A percentile compares a stretch with the other conserved stretches of the same genome.
Conservation (phyloP, 371 early-diverging fungal species). For the Zychaea mexicana region DNA sequence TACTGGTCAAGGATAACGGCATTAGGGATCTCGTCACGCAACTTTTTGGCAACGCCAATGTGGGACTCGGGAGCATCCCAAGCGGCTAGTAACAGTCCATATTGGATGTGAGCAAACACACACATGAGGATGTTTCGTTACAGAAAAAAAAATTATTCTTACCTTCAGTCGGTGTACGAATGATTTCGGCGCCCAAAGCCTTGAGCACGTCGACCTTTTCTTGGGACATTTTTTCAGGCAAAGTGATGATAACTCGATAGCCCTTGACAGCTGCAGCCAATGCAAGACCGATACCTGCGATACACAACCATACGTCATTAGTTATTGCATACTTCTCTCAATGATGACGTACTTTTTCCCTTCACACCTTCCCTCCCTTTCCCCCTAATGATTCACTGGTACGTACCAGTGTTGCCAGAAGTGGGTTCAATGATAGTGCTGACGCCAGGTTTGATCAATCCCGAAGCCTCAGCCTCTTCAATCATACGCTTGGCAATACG, state of each 20-base stretch:
- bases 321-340: neutral
- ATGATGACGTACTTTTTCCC: neutral
- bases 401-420: conserved; percentile 91
- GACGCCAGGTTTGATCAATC: conserved; percentile 85
- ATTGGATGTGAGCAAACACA: neutral
- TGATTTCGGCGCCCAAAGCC: conserved; percentile 96
- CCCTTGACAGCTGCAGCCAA: conserved; percentile 96
- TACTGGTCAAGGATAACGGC: conserved; percentile 97
- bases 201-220: conserved; percentile 98
- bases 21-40: conserved; percentile 92
- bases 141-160: conserved; percentile 1
- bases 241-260: conserved; percentile 93
- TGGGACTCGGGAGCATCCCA: conserved; percentile 98
- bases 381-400: neutral
- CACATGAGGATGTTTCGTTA: neutral
- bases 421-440: conserved; percentile 95
- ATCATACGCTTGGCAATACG: conserved; percentile 96
- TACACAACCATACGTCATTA: neutral
- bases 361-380: neutral
- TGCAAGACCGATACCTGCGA: conserved; percentile 82
- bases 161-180: conserved; percentile 95
- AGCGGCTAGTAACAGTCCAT: conserved; percentile 62
- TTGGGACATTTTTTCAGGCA: conserved; percentile 98
- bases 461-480: conserved; percentile 91
- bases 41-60: conserved; percentile 92